phyloP scores from a whole-genome alignment of 2,329 filamentous ascomycete species.

The Ramichloridium luteum region DNA sequence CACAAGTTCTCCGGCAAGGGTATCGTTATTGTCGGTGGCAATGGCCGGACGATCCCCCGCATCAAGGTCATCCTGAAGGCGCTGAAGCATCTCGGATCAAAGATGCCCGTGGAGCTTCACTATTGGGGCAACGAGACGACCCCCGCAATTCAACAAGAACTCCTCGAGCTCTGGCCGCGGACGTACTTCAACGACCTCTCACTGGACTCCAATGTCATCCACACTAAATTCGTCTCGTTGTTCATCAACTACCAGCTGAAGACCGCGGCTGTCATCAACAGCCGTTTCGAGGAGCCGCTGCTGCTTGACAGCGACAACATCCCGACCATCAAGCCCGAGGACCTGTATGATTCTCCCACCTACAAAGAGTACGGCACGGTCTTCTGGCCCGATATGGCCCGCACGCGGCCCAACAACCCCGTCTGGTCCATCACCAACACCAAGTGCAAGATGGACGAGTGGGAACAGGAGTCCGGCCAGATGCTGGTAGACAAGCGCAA shows the following conservation, averaged over 20 bases:
- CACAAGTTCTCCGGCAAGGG: conserved; percentile 20
- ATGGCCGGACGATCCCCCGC: conserved; percentile 10
- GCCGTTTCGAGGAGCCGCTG: conserved; percentile 25
- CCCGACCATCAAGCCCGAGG: conserved; percentile 20
- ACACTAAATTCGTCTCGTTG: conserved; percentile 1
- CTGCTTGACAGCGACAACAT: conserved; percentile 29
- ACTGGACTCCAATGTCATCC: conserved; percentile 17
- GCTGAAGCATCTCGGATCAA: conserved; percentile 11
- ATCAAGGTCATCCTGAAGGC: conserved; percentile 16
- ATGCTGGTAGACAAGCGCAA: conserved; percentile 24
- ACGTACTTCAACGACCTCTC: conserved; percentile 23
- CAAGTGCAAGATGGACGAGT: conserved; percentile 23
- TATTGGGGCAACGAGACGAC: conserved; percentile 22
- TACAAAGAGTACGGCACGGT: conserved; percentile 23
- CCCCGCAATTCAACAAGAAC: conserved; percentile 8
- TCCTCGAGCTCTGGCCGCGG: conserved; percentile 12
- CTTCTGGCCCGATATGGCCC: conserved; percentile 26
- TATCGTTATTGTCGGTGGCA: conserved; percentile 23
- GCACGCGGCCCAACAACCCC: conserved; percentile 17
- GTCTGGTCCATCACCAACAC: conserved; percentile 25
- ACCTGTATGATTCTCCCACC: conserved; percentile 19
- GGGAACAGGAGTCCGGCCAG: conserved; percentile 26
- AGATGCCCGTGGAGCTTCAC: conserved; percentile 22
- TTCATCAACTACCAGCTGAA: conserved; percentile 18
- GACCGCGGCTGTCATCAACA: conserved; percentile 26